phyloP scores from a whole-genome alignment of 495 filamentous ascomycete genomes.

The Xylaria telfairii region DNA sequence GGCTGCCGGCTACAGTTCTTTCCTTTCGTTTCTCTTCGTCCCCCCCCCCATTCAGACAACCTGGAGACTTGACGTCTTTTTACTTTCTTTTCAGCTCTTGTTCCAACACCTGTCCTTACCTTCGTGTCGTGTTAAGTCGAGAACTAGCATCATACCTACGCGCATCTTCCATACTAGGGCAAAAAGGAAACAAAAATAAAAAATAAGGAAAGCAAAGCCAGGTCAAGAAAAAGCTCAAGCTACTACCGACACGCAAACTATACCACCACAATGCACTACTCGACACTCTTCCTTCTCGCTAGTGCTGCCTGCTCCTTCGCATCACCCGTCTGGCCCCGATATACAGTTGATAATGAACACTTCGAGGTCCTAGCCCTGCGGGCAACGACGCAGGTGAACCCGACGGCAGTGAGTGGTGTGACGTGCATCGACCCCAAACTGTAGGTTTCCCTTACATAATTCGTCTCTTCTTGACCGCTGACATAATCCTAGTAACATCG shows the following conservation, averaged over 20 bases:
- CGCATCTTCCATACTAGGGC: background rate
- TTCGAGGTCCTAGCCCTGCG: slow-evolving; percentile 45
- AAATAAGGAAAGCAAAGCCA: background rate
- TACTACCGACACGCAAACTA: background rate
- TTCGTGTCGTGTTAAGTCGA: background rate
- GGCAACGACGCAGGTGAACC: slow-evolving; percentile 40
- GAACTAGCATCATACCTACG: slow-evolving; percentile 3
- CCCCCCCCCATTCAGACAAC: slow-evolving; percentile 20
- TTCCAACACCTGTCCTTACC: background rate
- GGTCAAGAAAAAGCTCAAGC: background rate
- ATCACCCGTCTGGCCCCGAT: slow-evolving; percentile 37
- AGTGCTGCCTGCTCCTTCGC: slow-evolving; percentile 20
- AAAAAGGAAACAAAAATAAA: background rate
- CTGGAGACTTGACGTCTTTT: slow-evolving; percentile 37
- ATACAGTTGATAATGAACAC: slow-evolving; percentile 35
- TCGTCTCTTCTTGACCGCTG: slow-evolving; percentile 3
- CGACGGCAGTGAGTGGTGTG: slow-evolving; percentile 42
- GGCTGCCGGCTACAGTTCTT: slow-evolving; percentile 27
- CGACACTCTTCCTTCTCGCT: slow-evolving; percentile 13
- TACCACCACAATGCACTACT: slow-evolving; percentile 24
- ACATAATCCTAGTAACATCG: slow-evolving; percentile 44
- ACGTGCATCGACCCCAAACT: slow-evolving; percentile 43
- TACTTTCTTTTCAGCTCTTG: slow-evolving; percentile 17
- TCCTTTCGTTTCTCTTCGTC: slow-evolving; percentile 7
- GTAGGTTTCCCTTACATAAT: slow-evolving; percentile 33